phyloP scores from a whole-genome alignment of 208 protist genomes.

The Strigomonas galati region DNA sequence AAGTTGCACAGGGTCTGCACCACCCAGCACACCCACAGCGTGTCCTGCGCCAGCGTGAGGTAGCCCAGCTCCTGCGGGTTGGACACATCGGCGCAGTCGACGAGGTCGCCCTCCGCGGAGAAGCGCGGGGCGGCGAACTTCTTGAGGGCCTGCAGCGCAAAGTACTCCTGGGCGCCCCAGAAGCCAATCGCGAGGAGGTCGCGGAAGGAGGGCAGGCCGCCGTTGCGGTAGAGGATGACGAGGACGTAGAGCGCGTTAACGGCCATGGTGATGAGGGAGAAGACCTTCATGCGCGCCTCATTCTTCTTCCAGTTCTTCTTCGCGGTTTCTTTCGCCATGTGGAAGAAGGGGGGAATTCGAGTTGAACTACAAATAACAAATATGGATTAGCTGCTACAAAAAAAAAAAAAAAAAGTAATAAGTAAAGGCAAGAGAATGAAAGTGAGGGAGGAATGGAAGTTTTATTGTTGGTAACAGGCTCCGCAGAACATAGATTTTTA shows the following conservation, averaged over 20 bases:
- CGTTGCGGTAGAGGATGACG: slow-evolving; percentile 55
- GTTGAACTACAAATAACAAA: background rate
- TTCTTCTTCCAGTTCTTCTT: slow-evolving; percentile 82
- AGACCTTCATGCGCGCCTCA: slow-evolving; percentile 60
- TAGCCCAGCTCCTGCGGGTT: slow-evolving; percentile 75
- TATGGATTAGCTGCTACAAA: background rate
- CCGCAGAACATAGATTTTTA: too few species aligned
- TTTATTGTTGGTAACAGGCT: too few species aligned
- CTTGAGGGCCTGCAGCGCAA: slow-evolving; percentile 48
- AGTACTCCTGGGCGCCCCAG: slow-evolving; percentile 78
- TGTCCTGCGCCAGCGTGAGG: slow-evolving; percentile 81
- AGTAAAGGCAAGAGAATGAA: slow-evolving; percentile 9
- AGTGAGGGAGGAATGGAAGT: too few species aligned
- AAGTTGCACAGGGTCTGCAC: slow-evolving; percentile 71
- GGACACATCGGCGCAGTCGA: slow-evolving; percentile 72
- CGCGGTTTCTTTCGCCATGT: slow-evolving; percentile 85
- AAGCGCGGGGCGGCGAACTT: slow-evolving; percentile 47
- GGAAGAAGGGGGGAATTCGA: background rate
- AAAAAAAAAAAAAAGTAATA: slow-evolving; percentile 6
- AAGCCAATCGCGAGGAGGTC: slow-evolving; percentile 66
- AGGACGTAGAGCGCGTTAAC: slow-evolving; percentile 67
- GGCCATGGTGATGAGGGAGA: slow-evolving; percentile 52
- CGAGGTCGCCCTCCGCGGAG: slow-evolving; percentile 46
- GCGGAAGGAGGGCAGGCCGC: slow-evolving; percentile 42
- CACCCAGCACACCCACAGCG: slow-evolving; percentile 87